Base-by-base conservation (phyloP, 73 alveolate species). In the Paramecium sexaurelia region DNA sequence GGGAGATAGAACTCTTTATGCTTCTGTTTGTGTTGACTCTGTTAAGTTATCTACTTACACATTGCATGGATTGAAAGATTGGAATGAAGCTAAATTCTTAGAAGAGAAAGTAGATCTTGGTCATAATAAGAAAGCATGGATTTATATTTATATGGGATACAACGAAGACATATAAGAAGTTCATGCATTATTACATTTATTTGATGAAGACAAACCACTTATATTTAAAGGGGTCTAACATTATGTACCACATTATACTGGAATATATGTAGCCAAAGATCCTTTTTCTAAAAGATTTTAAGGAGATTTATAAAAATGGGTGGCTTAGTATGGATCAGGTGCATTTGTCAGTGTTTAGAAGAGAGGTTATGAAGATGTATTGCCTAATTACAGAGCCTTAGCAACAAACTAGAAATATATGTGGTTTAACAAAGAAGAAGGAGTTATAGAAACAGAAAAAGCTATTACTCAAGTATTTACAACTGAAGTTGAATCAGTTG, bases 81-180 rank as follows among this genome's bases (percentile, higher is more conserved):
- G 90, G 90, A 78, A 78, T 45, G 90, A 78, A 78, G 75, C 75
- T 6, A 78, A 78, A 45, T 78, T 22, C 19, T 19, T 78, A 3
- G 90, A 78, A 22, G 90, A 78, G 19, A 41, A 39, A 15, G 39
- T 26, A 19, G 90, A 78, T 9, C 27, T 78, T 8, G 73, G 73
- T 10, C 43, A 78, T 41, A 29, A 22, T 15, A 78, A 24, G 8
- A 40, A 78, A 9, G 90, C 90, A 40, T 78, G 90, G 90, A 78
- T 78, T 7, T 78, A 78, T 43, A 26, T 78, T 2, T 78, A 78
- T 45, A 78, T 78, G 90, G 90, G 90, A 7, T 78, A 78, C 17
- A 43, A 45, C 41, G 71, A 78, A 24, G 68, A 78, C 7, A 1
- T 78, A 7, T 19, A 78, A 13, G 90, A 78, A 24, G 43, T 78